Percentiles rank a stretch among this genome's conserved stretches.
Conservation (phyloP, 768 basidiomycete genomes). For the Boletus pseudopeckii region DNA sequence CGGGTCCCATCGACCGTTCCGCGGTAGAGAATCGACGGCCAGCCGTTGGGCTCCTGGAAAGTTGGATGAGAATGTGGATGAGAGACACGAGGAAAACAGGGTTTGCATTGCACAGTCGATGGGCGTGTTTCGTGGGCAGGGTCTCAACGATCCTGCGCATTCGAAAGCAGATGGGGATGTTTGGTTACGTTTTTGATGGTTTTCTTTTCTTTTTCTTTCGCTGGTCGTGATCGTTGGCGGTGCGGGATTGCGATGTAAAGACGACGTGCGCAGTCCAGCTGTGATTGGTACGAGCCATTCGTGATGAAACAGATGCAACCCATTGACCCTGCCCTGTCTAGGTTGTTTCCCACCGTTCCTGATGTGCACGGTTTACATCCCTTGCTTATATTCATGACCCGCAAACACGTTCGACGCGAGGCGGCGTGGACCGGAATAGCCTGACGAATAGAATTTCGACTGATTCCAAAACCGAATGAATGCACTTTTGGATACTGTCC, state of each 20-base stretch:
- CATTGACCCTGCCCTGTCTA: constrained; percentile 4
- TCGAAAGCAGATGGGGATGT: constrained; percentile 6
- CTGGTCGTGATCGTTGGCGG: constrained; percentile 1
- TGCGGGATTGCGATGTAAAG: not conserved
- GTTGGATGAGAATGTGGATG: constrained; percentile 1
- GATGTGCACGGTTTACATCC: not conserved
- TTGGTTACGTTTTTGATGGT: constrained; percentile 7
- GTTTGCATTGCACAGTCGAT: constrained; percentile 1
- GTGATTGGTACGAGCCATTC: constrained; percentile 14
- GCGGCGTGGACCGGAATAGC: constrained; percentile 5
- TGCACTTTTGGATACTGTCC: not conserved
- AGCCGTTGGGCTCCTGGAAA: not conserved
- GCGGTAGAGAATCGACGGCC: constrained; percentile 8
- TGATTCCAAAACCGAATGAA: not conserved
- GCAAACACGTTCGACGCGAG: not conserved
- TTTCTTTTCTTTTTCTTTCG: not conserved
- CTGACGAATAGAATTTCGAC: constrained; percentile 10
- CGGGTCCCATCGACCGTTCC: constrained; percentile 31
- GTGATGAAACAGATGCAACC: not conserved
- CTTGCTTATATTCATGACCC: not conserved
- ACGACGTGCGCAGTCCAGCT: not conserved
- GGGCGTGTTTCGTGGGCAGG: constrained; percentile 13
- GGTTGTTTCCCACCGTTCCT: not conserved
- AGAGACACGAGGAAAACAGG: not conserved
- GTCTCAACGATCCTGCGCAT: not conserved